Conservation (phyloP, 805 yeast species). For the Saturnispora serradocipensis region DNA sequence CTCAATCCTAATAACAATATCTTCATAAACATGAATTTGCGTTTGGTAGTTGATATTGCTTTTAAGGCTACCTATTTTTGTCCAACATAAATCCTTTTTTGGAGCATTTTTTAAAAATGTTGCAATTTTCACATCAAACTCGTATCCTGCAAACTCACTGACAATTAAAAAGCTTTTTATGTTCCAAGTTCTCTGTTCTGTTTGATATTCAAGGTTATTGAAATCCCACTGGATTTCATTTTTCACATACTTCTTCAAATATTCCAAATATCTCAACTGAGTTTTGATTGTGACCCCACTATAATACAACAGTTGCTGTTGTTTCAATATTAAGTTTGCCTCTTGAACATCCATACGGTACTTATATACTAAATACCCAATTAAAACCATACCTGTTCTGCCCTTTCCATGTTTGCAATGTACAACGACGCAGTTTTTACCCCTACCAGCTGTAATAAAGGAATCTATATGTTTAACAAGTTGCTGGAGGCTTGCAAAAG, state of each 20-base stretch:
- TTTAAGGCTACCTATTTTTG: background rate
- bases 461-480: background rate
- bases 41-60: background rate
- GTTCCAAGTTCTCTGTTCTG: background rate
- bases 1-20: background rate
- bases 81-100: background rate
- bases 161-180: background rate
- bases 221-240: background rate
- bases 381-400: constrained; percentile 68
- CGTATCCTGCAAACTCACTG: background rate
- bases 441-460: background rate
- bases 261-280: constrained; percentile 58
- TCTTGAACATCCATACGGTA: constrained; percentile 29
- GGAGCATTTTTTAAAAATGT: background rate
- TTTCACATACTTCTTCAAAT: constrained; percentile 28
- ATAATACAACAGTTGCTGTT: constrained; percentile 44
- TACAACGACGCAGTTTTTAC: constrained; percentile 42
- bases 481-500: background rate
- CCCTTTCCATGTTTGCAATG: constrained; percentile 95
- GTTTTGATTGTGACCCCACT: constrained; percentile 64
- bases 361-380: constrained; percentile 58
- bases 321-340: constrained; percentile 47
- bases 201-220: background rate
- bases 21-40: background rate
- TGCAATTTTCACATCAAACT: background rate